Evolutionary conservation across 2,329 filamentous ascomycete genomes (phyloP).

Genomic region (Plectosphaerella cucumerina): DNA sequence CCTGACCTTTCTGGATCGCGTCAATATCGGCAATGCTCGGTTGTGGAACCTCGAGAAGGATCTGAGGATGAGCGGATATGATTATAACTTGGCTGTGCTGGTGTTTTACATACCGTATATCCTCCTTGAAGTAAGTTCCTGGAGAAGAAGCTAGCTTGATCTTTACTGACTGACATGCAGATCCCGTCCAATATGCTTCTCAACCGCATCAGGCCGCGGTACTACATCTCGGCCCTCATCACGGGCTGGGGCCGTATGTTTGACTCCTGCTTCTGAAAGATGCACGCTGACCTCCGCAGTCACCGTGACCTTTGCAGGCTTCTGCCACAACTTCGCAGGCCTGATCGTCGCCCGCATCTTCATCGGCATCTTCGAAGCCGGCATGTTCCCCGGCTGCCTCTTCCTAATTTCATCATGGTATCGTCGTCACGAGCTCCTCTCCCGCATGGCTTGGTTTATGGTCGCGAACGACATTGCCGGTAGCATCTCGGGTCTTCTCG

Average conservation of each 20-base stretch:
- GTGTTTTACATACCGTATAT: constrained; percentile 27
- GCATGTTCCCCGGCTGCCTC: constrained; percentile 49
- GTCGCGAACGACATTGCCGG: constrained; percentile 19
- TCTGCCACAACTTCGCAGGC: constrained; percentile 38
- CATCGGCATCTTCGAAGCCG: constrained; percentile 63
- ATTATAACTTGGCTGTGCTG: constrained; percentile 22
- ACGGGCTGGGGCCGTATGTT: constrained; percentile 22
- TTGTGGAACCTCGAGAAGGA: constrained; percentile 25
- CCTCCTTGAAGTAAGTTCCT: constrained; percentile 48
- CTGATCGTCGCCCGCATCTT: constrained; percentile 47
- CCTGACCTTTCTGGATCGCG: constrained; percentile 19
- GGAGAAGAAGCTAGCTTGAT: constrained; percentile 46
- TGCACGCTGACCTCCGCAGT: neutral
- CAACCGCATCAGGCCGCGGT: constrained; percentile 21
- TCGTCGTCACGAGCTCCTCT: constrained; percentile 23
- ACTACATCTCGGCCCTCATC: constrained; percentile 18
- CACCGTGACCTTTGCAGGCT: constrained; percentile 35
- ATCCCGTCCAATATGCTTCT: constrained; percentile 24
- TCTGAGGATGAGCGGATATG: constrained; percentile 20
- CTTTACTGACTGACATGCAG: neutral
- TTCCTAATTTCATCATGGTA: constrained; percentile 30
- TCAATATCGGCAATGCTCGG: constrained; percentile 25
- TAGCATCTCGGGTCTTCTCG: constrained; percentile 16
- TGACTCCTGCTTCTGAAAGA: neutral
- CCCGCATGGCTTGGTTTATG: constrained; percentile 18